Base-by-base conservation (phyloP, 345 rosid genomes). In the Aegle marmelos region DNA sequence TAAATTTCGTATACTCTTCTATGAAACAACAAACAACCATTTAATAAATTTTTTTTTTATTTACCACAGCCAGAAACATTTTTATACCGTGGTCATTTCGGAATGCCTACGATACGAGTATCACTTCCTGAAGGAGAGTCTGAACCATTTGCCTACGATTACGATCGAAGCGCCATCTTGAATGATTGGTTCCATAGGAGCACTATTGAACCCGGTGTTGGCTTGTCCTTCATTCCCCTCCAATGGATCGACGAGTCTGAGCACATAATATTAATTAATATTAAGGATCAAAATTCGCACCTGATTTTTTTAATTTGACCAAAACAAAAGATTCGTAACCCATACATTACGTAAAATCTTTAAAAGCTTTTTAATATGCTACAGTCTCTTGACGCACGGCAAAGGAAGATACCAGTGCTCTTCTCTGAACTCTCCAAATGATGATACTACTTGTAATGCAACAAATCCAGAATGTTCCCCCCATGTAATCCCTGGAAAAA, bases 171-270 rank as follows among this genome's bases (percentile, higher is more conserved):
- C 79, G 76, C 91, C 75, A 86, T 92, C 72, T 87, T 94, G 36
- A 89, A 76, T 31, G 94, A 94, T 72, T 92, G 92, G 98, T 94
- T 84, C 81, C 98, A 92, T 72, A 82, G 85, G 39, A 85, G 91
- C 76, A 65, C 91, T 61, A 82, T 83, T 2, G 98, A 92, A 70
- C 89, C 85, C 74, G 86, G 91, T 10, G 77, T 82, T 0, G 98
- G 91, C 68, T 82, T 94, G 62, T 82, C 92, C 53, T 82, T 93
- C 22, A 73, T 73, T 31, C 77, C 87, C 56, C 91, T 92, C 69
- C 77, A 27, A 17, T 94, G 94, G 97, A 91, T 94, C 22, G 86
- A 85, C 2, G 98, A 92, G 79, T 93, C 98, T 85, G 1, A 30
- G 5, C 36, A 25, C 30, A 13, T 28, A 62, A 13, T 17, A 1